Percentiles rank a stretch among this genome's conserved stretches.
phyloP scores from a whole-genome alignment of 2,329 filamentous ascomycete species.

The Calonectria henricotiae region DNA sequence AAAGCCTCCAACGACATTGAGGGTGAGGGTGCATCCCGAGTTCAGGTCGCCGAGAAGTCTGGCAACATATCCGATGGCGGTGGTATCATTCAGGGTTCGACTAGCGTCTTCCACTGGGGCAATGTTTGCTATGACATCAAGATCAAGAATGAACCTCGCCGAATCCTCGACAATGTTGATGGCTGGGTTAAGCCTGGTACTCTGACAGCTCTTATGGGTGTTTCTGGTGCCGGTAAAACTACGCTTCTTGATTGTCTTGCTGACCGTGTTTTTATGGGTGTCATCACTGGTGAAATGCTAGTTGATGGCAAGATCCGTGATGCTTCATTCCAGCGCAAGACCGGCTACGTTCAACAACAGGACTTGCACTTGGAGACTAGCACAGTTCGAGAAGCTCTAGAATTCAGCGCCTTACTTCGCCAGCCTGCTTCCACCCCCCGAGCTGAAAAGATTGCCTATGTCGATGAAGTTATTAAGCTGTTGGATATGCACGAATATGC shows the following conservation, averaged over 20 bases:
- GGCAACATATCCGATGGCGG: slow-evolving; percentile 17
- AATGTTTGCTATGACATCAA: slow-evolving; percentile 83
- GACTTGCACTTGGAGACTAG: slow-evolving; percentile 65
- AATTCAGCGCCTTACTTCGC: slow-evolving; percentile 63
- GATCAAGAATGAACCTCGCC: slow-evolving; percentile 76
- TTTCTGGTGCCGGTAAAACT: slow-evolving; percentile 71
- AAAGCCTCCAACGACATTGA: slow-evolving; percentile 48
- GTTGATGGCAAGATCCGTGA: slow-evolving; percentile 79
- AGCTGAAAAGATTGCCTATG: slow-evolving; percentile 68
- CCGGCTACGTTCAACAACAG: slow-evolving; percentile 80
- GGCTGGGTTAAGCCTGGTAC: slow-evolving; percentile 85
- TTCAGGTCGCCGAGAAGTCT: slow-evolving; percentile 45
- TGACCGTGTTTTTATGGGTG: slow-evolving; percentile 81
- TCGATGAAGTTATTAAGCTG: slow-evolving; percentile 70
- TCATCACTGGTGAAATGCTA: slow-evolving; percentile 79
- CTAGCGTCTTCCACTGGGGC: slow-evolving; percentile 77
- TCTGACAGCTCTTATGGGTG: slow-evolving; percentile 79
- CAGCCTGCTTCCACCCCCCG: slow-evolving; percentile 64
- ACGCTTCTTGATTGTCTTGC: slow-evolving; percentile 77
- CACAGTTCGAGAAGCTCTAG: slow-evolving; percentile 66
- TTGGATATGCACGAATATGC: slow-evolving; percentile 72
- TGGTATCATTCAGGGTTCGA: slow-evolving; percentile 49
- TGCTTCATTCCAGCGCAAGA: slow-evolving; percentile 79
- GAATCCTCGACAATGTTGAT: slow-evolving; percentile 80
- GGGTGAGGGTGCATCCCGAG: slow-evolving; percentile 41